Conservation (phyloP, 148 eudicot species). For the Bassia scoparia region DNA sequence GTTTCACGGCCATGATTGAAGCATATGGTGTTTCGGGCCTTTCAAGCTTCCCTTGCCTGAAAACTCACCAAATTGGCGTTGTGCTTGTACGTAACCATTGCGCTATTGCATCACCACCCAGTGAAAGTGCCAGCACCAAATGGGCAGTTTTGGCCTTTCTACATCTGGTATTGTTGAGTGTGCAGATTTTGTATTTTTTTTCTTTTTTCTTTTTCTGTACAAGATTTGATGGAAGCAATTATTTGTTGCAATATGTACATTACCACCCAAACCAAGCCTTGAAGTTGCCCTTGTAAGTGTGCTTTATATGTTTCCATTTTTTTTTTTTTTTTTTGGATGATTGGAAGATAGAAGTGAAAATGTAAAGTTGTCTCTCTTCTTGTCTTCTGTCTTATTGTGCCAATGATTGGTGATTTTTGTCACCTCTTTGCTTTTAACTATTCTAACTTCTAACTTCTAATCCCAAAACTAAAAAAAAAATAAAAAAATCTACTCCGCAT, state of each 20-base stretch:
- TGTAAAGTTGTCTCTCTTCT: background rate
- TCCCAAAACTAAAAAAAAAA: too few relatives aligned
- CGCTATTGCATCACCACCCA: slow-evolving; percentile 8
- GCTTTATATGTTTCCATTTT: slow-evolving; percentile 1
- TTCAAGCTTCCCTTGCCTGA: slow-evolving; percentile 10
- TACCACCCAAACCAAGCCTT: background rate
- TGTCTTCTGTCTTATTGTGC: too few relatives aligned
- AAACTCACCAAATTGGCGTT: slow-evolving; percentile 6
- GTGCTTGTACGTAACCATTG: slow-evolving; percentile 17
- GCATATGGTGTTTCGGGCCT: background rate
- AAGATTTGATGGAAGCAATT: slow-evolving; percentile 14
- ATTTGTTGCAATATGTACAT: slow-evolving; percentile 17
- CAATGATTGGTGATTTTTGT: too few relatives aligned
- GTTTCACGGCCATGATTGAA: slow-evolving; percentile 1
- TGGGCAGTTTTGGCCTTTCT: slow-evolving; percentile 3
- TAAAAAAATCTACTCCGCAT: too few relatives aligned
- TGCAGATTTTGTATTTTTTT: slow-evolving; percentile 13
- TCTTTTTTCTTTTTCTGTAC: slow-evolving; percentile 3
- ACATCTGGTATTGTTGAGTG: slow-evolving; percentile 15
- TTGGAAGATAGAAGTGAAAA: slow-evolving; percentile 6
- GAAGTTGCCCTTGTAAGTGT: slow-evolving; percentile 9
- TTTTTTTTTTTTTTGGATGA: background rate
- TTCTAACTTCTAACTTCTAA: too few relatives aligned
- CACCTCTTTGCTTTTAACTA: too few relatives aligned
- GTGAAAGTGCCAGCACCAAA: slow-evolving; percentile 9